Evolutionary conservation across 116 monocot genomes (phyloP), one percentile per base, ranked within the genome.

Genomic region (Cymodocea nodosa): DNA sequence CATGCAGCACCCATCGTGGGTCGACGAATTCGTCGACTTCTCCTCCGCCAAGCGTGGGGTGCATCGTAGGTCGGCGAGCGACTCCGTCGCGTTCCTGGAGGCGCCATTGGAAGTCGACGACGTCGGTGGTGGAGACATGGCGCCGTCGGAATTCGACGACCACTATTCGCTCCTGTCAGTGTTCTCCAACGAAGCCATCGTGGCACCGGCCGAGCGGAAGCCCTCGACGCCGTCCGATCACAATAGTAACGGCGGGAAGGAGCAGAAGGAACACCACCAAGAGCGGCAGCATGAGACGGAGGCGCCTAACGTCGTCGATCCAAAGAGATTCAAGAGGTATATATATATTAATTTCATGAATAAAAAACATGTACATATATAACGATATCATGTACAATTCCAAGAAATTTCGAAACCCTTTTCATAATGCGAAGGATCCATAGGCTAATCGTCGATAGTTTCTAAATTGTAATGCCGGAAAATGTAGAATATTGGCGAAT

Each of bases 321-420:
- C 87, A 9, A 95, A 87, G 77, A 90, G 94, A 71, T 86, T 95
- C 50, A 90, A 95, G 76, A 87, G 94, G 94, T 95, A 44, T 6
- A 3, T 1, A 30, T 30, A 1, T 1, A 30, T 1, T 30, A 30
- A 30, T 30, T 30, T 17, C n/a, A 4, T 15, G 23, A 22, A 0
- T 2, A 22, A 18, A 10, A 44, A 1, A 30, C 30, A 3, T 30
- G 8, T 1, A 44, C 12, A 44, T 40, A 40, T 40, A 40, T 44
- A 10, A 9, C 8, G 3, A 44, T 44, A 44, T 10, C 44, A 12
- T 44, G 44, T 10, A 12, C 12, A 44, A 44, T 6, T 44, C 12
- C 8, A 12, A 44, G 44, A 44, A 44, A 44, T 44, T 44, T 44
- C 12, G 44, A 44, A 10, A 10, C 8, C 3, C 3, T 30, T 30